These are phyloP conservation scores for Eutypella sp. DNA, from an alignment of 2,329 filamentous ascomycete genomes.

Conservation along the genomic window DNA sequence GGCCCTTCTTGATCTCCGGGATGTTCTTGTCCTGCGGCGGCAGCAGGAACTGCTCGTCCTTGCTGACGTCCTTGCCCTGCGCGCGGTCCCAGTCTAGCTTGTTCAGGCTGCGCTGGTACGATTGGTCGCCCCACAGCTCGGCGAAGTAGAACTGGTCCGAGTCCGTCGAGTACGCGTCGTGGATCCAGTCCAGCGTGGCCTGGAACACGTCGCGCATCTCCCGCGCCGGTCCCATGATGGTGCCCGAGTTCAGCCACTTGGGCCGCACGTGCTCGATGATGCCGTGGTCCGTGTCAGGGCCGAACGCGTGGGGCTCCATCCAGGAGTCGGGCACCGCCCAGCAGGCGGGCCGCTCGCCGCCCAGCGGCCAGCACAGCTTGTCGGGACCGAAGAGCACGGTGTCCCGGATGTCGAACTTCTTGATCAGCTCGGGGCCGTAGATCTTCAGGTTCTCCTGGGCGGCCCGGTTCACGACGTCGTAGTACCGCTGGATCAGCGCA, in stretches of 20 bases:
- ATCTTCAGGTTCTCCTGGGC: constrained; percentile 46
- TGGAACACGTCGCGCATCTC: constrained; percentile 27
- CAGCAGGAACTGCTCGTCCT: constrained; percentile 13
- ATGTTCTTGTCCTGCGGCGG: constrained; percentile 3
- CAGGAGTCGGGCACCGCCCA: constrained; percentile 34
- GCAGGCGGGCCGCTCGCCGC: constrained; percentile 32
- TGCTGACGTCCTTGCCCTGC: constrained; percentile 9
- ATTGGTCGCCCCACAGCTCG: constrained; percentile 38
- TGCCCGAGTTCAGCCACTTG: constrained; percentile 42
- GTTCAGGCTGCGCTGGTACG: constrained; percentile 31
- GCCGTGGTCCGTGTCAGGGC: constrained; percentile 26
- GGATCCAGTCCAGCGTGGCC: constrained; percentile 26
- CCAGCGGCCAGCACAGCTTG: constrained; percentile 39
- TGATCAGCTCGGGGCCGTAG: constrained; percentile 37
- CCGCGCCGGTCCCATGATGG: constrained; percentile 35
- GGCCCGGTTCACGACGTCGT: constrained; percentile 45
- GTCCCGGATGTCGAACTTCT: constrained; percentile 28
- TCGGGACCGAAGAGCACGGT: constrained; percentile 41
- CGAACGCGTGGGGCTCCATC: constrained; percentile 29
- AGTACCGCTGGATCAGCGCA: constrained; percentile 58
- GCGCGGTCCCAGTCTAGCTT: constrained; percentile 18
- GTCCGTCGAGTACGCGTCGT: constrained; percentile 29
- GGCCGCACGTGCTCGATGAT: constrained; percentile 28
- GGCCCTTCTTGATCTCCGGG: not conserved
- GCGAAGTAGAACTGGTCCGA: constrained; percentile 41